Evolutionary conservation across 139 green algal species (phyloP), one percentile per base, ranked within the genome.

Genomic region (Micromonas pusilla): DNA sequence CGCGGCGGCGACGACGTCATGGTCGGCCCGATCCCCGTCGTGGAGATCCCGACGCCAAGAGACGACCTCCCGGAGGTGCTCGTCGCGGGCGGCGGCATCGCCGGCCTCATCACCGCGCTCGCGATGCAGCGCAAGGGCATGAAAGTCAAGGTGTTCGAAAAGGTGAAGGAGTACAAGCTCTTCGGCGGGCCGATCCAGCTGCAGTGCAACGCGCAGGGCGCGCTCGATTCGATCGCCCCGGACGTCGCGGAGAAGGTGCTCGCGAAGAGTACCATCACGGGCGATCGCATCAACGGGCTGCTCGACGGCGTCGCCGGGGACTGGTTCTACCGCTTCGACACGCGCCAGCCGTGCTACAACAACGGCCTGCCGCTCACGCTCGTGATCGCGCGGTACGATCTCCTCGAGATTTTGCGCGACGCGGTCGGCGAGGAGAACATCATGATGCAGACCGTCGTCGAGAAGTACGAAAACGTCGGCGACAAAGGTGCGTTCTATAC

Each of bases 201-300:
- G n/a, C 82, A 87, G 80, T 85, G 82, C 80, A 90, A 90, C 75
- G 85, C 86, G 39, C 82, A 88, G n/a, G 84, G 72, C 13, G 81
- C 85, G 54, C 68, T 89, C 65, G 85, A 89, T 70, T 64, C 81
- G 3, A 80, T 88, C 23, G 81, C 85, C 45, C 70, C 52, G 68
- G 26, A 53, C 13, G 38, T 89, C 31, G 82, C 80, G 9, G 80
- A 85, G 66, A 60, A 82, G 65, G 76, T 90, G 6, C 82, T 87
- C 34, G 66, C 16, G 78, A 62, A 67, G 6, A 79, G 79, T 6
- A 85, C 72, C 32, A 77, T 90, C 66, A 90, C 86, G 2, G 86
- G 86, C 0, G 86, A 90, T 77, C 70, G 86, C 33, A 75, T 90
- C 79, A 90, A 90, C 66, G 86, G 86, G 16, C 80, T 90, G n/a